phyloP scores from a whole-genome alignment of 2,329 filamentous ascomycete genomes.

The Neurospora crassa region DNA sequence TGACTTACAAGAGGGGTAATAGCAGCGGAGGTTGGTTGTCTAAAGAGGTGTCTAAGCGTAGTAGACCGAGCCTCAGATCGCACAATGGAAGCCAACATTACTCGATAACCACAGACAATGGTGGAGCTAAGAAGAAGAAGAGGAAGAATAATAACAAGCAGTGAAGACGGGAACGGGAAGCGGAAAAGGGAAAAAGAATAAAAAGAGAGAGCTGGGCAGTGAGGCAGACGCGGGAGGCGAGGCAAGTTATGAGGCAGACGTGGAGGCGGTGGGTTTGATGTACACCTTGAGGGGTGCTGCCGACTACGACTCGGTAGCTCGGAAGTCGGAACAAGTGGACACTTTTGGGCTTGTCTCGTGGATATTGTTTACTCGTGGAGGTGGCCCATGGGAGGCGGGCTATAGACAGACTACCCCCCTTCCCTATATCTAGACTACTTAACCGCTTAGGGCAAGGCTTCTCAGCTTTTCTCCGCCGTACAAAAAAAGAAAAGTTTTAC shows the following conservation, averaged over 20 bases:
- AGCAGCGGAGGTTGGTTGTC: slow-evolving; percentile 9
- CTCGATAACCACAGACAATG: slow-evolving; percentile 13
- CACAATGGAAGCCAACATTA: slow-evolving; percentile 28
- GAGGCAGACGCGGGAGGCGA: background rate
- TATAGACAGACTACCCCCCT: too few relatives aligned
- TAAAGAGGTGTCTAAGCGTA: slow-evolving; percentile 20
- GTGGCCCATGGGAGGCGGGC: background rate
- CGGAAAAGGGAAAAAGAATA: background rate
- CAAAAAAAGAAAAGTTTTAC: too few relatives aligned
- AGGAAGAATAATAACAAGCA: slow-evolving; percentile 2
- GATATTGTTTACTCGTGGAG: background rate
- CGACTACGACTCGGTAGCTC: background rate
- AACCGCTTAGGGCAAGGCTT: too few relatives aligned
- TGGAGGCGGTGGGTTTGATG: background rate
- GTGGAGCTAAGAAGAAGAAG: slow-evolving; percentile 1
- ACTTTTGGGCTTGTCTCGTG: background rate
- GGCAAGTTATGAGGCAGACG: background rate
- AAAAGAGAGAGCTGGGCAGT: background rate
- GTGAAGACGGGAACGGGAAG: background rate
- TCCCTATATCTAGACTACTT: too few relatives aligned
- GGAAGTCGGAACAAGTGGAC: background rate
- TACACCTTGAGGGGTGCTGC: background rate
- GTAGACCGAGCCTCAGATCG: slow-evolving; percentile 27
- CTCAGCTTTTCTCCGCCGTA: too few relatives aligned
- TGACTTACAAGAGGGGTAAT: slow-evolving; percentile 19